phyloP scores from a whole-genome alignment of 345 rosid species.

The Lepidium africanum region DNA sequence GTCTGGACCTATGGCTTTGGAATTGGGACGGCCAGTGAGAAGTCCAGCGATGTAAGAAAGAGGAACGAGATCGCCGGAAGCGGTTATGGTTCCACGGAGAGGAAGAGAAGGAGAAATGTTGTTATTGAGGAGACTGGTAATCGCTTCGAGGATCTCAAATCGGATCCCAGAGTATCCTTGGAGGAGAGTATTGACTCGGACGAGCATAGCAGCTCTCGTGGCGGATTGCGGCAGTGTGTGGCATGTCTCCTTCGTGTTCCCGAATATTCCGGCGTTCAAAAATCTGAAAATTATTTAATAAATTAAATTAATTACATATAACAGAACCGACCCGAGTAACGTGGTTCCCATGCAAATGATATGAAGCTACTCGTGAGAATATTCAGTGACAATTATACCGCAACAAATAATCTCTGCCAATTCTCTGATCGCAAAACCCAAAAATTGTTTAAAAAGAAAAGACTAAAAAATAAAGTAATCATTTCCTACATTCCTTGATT shows the following conservation, averaged over 20 bases:
- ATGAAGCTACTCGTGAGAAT: neutral
- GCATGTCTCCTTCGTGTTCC: slow-evolving; percentile 45
- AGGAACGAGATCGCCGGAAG: slow-evolving; percentile 74
- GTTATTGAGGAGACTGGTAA: slow-evolving; percentile 48
- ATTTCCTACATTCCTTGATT: neutral
- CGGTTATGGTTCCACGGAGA: slow-evolving; percentile 63
- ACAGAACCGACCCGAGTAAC: neutral
- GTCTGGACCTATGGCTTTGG: slow-evolving; percentile 49
- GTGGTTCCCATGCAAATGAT: slow-evolving; percentile 23
- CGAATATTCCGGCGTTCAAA: slow-evolving; percentile 68
- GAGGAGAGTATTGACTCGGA: slow-evolving; percentile 61
- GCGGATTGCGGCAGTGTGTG: slow-evolving; percentile 53
- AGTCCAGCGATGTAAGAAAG: slow-evolving; percentile 65
- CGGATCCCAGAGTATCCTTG: slow-evolving; percentile 73
- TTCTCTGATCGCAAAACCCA: neutral
- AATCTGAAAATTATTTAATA: slow-evolving; percentile 27
- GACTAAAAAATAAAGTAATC: neutral
- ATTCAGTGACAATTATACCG: slow-evolving; percentile 14
- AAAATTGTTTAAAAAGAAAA: neutral
- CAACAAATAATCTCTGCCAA: slow-evolving; percentile 13
- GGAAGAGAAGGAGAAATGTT: slow-evolving; percentile 65
- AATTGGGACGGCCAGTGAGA: slow-evolving; percentile 55
- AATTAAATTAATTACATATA: neutral
- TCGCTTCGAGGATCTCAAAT: slow-evolving; percentile 67
- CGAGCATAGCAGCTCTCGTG: slow-evolving; percentile 73